Base-by-base conservation (phyloP, 352 stramenopile species). In the Phytopythium cucurbitacearum region DNA sequence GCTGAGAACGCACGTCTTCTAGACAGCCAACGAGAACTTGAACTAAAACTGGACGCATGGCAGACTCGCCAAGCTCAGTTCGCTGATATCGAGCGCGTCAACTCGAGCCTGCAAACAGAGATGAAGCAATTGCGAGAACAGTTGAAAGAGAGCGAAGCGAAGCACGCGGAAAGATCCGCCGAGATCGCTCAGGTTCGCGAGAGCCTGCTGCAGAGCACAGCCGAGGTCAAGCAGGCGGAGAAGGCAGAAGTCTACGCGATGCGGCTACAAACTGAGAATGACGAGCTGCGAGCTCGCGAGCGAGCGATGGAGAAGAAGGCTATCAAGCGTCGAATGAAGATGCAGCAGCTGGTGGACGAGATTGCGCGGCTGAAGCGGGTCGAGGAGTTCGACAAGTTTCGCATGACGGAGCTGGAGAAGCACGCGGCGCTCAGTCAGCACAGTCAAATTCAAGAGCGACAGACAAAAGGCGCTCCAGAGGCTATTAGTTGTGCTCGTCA, bases 401-500 rank as follows among this genome's bases (percentile, higher is more conserved):
- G 47, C 34, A 43, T 52, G n/a, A 21, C 13, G 5, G 47, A 52
- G 35, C 34, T 52, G 6, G 47, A 52, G 34, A 52, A 52, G 35
- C 47, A 52, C 34, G 34, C 42, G 13, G 47, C 47, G 9, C 7
- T 52, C 6, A 11, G 34, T 40, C 35, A 52, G 33, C 32, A 38
- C 21, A 28, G 33, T 4, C n/a, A 16, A 32, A 3, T 33, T 1
- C 35, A 33, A 35, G 35, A 6, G n/a, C n/a, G 13, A 35, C n/a
- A 15, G 4, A n/a, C 11, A 43, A 12, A 15, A 15, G 36, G 9
- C 35, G n/a, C 13, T 52, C 34, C 16, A 7, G 7, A 7, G 40
- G 40, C 40, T 15, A 16, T 52, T 5, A 43, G 36, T 12, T 28
- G 21, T 28, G 21, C 21, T 28, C 21, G 21, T 28, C 21, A 28